phyloP scores from a whole-genome alignment of 805 yeast genomes.

The Komagataella pseudopastoris region DNA sequence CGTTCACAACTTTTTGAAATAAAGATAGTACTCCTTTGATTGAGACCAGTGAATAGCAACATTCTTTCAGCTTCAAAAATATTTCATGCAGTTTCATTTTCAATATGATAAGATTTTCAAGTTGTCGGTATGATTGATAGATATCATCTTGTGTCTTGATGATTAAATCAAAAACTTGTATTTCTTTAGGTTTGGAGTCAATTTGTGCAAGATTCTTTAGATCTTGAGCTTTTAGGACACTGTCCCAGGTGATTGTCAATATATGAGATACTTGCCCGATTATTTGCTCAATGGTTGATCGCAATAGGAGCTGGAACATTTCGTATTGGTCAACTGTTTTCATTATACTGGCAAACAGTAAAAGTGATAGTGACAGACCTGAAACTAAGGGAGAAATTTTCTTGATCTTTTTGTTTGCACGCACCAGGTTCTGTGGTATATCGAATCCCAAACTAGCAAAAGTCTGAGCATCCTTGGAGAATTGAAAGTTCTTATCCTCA shows the following conservation, averaged over 20 bases:
- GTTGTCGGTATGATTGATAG: slow-evolving; percentile 1
- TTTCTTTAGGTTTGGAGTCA: not conserved
- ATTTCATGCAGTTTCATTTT: not conserved
- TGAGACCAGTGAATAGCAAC: not conserved
- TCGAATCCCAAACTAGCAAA: slow-evolving; percentile 35
- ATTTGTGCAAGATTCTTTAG: slow-evolving; percentile 17
- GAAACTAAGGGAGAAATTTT: slow-evolving; percentile 44
- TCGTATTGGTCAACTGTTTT: slow-evolving; percentile 10
- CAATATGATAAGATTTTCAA: not conserved
- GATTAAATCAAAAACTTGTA: not conserved
- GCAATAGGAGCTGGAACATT: not conserved
- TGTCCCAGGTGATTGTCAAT: slow-evolving; percentile 35
- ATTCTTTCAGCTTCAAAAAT: not conserved
- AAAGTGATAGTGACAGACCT: slow-evolving; percentile 36
- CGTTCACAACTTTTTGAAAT: not conserved
- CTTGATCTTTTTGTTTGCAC: slow-evolving; percentile 34
- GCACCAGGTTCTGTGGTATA: slow-evolving; percentile 38
- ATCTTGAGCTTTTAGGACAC: slow-evolving; percentile 34
- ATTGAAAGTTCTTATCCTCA: slow-evolving; percentile 24
- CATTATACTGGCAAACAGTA: slow-evolving; percentile 21
- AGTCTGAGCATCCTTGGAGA: slow-evolving; percentile 41
- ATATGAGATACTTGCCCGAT: slow-evolving; percentile 20
- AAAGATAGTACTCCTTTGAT: not conserved
- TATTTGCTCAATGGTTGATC: slow-evolving; percentile 12
- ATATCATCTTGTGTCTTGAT: not conserved